Conservation (phyloP, 371 early-diverging fungal genomes). For the Caulochytrium protostelioides region DNA sequence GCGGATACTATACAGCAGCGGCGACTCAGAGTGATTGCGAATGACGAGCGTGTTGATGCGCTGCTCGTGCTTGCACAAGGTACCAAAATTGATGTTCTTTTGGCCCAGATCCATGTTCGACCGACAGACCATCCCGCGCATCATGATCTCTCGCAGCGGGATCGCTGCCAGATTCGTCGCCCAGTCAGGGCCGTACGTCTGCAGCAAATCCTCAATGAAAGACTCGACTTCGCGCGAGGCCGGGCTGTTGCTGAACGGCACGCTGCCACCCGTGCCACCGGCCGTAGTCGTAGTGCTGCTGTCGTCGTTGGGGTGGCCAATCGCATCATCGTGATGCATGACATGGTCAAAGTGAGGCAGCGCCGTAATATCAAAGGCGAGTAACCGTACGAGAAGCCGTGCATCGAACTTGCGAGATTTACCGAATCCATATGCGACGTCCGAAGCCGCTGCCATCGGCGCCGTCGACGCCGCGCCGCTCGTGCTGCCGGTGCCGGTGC, state of each 20-base stretch:
- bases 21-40: slow-evolving; percentile 72
- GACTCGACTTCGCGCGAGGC: too few species aligned
- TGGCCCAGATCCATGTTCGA: slow-evolving; percentile 85
- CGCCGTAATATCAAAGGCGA: slow-evolving; percentile 55
- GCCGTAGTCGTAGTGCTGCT: too few species aligned
- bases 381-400: slow-evolving; percentile 44
- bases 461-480: too few species aligned
- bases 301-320: too few species aligned
- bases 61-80: slow-evolving; percentile 64
- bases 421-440: slow-evolving; percentile 11
- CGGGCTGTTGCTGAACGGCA: too few species aligned
- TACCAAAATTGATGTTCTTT: slow-evolving; percentile 88
- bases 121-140: slow-evolving; percentile 59
- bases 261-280: too few species aligned
- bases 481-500: too few species aligned
- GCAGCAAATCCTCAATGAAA: too few species aligned
- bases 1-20: slow-evolving; percentile 69
- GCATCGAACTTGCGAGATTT: slow-evolving; percentile 63
- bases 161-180: slow-evolving; percentile 34
- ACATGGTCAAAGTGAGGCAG: slow-evolving; percentile 48
- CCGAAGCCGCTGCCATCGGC: not conserved
- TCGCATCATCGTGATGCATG: slow-evolving; percentile 23
- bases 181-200: too few species aligned
- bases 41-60: slow-evolving; percentile 72
- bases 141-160: slow-evolving; percentile 83